Evolutionary conservation across 345 rosid genomes (phyloP).

Genomic region (Arabis hirsuta): DNA sequence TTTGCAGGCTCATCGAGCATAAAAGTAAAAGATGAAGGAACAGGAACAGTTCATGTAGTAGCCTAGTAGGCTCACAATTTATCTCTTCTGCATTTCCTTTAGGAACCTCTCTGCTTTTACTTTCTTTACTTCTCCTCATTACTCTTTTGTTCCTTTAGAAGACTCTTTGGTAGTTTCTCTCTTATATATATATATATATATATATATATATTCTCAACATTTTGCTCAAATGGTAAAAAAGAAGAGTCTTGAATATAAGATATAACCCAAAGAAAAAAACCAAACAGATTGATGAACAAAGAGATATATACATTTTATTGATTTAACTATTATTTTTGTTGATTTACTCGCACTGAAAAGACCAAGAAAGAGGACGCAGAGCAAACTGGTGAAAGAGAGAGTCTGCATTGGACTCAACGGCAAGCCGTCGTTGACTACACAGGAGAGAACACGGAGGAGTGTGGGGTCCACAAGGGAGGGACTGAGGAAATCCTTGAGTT

Average conservation of each 20-base stretch:
- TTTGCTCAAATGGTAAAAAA: constrained; percentile 27
- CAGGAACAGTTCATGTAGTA: constrained; percentile 94
- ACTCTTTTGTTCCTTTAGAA: constrained; percentile 38
- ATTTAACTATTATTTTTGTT: neutral
- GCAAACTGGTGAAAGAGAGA: constrained; percentile 39
- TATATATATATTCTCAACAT: no score
- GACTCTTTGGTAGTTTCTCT: constrained; percentile 24
- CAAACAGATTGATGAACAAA: constrained; percentile 27
- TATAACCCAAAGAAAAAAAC: constrained; percentile 23
- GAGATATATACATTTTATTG: constrained; percentile 15
- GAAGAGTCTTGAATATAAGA: constrained; percentile 35
- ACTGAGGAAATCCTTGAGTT: constrained; percentile 44
- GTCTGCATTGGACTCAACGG: constrained; percentile 43
- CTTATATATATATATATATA: constrained; percentile 40
- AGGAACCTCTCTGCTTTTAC: constrained; percentile 39
- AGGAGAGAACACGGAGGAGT: constrained; percentile 44
- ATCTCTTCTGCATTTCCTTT: constrained; percentile 55
- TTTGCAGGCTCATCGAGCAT: constrained; percentile 93
- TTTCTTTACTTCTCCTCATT: constrained; percentile 42
- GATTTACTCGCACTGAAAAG: constrained; percentile 42
- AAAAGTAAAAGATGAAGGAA: constrained; percentile 83
- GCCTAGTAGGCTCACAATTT: constrained; percentile 79
- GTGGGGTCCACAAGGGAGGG: constrained; percentile 42
- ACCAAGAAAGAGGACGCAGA: constrained; percentile 43
- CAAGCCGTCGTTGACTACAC: constrained; percentile 38